These are phyloP conservation scores for Colletotrichum eleusines DNA, from an alignment of 2,329 filamentous ascomycete genomes.

Conservation along the genomic window DNA sequence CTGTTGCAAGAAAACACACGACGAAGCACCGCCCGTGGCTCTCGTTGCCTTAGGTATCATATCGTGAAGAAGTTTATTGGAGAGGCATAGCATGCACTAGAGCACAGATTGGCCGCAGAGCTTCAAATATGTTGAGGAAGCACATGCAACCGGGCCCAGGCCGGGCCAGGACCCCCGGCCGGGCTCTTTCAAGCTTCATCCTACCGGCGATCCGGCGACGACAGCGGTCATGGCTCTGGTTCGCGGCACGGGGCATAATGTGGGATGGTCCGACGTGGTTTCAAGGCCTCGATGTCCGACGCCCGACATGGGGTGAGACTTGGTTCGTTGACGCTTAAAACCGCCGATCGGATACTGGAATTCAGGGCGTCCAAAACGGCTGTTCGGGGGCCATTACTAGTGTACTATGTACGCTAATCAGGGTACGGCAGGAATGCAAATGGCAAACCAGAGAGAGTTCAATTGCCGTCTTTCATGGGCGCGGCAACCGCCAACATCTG, in stretches of 20 bases:
- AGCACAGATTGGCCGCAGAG: neutral
- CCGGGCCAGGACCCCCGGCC: constrained; percentile 30
- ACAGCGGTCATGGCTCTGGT: constrained; percentile 23
- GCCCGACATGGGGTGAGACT: constrained; percentile 22
- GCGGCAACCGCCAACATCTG: neutral
- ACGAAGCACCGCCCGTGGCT: neutral
- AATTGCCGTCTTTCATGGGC: neutral
- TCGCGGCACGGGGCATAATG: constrained; percentile 31
- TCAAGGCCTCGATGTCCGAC: constrained; percentile 27
- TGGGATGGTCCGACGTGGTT: constrained; percentile 33
- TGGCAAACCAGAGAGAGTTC: neutral
- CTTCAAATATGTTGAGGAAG: neutral
- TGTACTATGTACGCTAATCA: no score
- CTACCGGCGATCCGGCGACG: constrained; percentile 20
- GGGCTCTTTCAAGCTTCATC: constrained; percentile 6
- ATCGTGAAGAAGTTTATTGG: neutral
- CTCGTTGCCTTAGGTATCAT: neutral
- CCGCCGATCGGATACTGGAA: neutral
- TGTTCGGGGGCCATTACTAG: neutral
- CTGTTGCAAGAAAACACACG: neutral
- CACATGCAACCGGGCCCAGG: neutral
- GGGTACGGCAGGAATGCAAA: neutral
- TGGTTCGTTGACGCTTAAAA: neutral
- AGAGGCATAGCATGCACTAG: no score
- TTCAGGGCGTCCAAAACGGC: neutral